These are phyloP conservation scores for Paraleonurus japonicus DNA, from an alignment of 257 asterid species.

Conservation along the genomic window DNA sequence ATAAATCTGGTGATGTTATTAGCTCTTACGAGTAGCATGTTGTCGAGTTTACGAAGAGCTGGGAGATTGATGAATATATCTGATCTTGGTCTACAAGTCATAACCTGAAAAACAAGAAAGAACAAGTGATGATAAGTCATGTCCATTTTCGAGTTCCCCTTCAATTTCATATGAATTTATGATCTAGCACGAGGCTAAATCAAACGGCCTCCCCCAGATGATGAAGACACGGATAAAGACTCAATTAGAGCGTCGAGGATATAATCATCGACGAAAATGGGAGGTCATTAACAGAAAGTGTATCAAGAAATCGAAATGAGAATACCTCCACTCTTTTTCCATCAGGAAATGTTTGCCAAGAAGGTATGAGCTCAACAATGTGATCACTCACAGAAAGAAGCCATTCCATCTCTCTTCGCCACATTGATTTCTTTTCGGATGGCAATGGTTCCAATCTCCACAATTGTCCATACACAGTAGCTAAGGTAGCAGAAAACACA, in stretches of 20 bases:
- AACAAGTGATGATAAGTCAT: not conserved
- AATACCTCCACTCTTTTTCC: conserved; percentile 84
- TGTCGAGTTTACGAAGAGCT: conserved; percentile 92
- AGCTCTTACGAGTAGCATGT: conserved; percentile 76
- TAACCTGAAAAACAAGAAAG: conserved; percentile 52
- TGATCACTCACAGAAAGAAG: conserved; percentile 80
- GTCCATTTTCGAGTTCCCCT: not conserved
- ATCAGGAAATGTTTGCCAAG: conserved; percentile 76
- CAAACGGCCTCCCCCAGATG: no score
- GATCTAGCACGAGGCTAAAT: not conserved
- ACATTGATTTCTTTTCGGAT: conserved; percentile 69
- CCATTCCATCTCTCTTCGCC: conserved; percentile 95
- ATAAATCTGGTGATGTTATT: no score
- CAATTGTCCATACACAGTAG: conserved; percentile 87
- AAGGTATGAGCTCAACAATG: conserved; percentile 75
- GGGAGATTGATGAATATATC: conserved; percentile 82
- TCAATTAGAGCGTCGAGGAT: no score
- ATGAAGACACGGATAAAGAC: no score
- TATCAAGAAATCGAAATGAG: not conserved
- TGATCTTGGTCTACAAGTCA: conserved; percentile 73
- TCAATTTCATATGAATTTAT: not conserved
- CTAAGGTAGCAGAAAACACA: conserved; percentile 29
- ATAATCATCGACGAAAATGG: not conserved
- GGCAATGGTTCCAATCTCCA: conserved; percentile 94
- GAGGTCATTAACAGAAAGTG: no score